These are phyloP conservation scores for Xerocomus amazonicus DNA, from an alignment of 1,284 basidiomycete species.

Conservation along the genomic window DNA sequence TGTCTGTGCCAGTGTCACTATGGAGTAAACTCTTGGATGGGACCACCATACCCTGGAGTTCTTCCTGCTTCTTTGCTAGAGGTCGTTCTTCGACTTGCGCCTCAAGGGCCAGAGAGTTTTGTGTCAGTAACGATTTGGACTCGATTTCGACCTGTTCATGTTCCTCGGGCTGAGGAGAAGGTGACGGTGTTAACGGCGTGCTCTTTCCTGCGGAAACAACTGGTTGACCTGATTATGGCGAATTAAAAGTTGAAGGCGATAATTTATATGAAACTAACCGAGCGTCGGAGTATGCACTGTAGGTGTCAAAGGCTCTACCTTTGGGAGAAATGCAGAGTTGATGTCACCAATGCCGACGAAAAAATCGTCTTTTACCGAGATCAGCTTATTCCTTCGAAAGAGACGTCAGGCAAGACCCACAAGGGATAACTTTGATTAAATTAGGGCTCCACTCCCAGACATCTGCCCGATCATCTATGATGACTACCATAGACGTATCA, in stretches of 20 bases:
- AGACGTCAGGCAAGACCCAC: constrained; percentile 46
- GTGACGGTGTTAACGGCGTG: constrained; percentile 13
- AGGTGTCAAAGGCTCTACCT: constrained; percentile 53
- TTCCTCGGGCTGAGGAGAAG: constrained; percentile 34
- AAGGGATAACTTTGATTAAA: constrained; percentile 94
- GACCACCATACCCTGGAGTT: constrained; percentile 49
- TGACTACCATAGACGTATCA: constrained; percentile 98
- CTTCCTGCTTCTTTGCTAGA: constrained; percentile 84
- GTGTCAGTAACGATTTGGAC: constrained; percentile 54
- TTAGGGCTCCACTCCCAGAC: constrained; percentile 98
- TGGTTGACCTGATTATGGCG: constrained; percentile 17
- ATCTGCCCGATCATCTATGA: constrained; percentile 97
- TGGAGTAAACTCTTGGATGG: constrained; percentile 1
- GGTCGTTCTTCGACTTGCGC: constrained; percentile 85
- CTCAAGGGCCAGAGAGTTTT: constrained; percentile 71
- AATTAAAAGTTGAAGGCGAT: background rate
- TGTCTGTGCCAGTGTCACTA: constrained; percentile 11
- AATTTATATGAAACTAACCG: constrained; percentile 24
- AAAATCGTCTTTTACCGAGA: constrained; percentile 81
- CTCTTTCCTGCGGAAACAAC: constrained; percentile 12
- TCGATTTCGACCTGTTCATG: constrained; percentile 43
- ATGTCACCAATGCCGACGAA: constrained; percentile 99
- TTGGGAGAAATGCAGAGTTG: constrained; percentile 90
- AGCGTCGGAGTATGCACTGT: constrained; percentile 22
- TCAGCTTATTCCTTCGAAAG: background rate